Conservation (phyloP, 768 basidiomycete species). For the Galerina sulciceps region DNA sequence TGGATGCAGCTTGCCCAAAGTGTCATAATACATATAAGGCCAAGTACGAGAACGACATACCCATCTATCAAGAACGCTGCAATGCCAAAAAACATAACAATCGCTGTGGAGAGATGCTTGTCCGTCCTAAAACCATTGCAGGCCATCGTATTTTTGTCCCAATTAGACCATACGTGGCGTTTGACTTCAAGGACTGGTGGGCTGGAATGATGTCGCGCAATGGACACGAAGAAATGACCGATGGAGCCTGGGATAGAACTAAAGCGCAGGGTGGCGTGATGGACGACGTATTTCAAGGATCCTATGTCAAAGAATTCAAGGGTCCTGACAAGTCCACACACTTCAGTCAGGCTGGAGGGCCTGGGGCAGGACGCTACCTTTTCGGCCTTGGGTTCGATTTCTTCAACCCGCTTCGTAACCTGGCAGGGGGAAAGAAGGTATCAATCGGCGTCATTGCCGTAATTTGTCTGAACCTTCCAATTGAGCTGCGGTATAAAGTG, state of each 20-base stretch:
- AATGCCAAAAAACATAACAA: not conserved
- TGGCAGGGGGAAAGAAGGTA: slow-evolving; percentile 21
- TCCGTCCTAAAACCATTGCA: not conserved
- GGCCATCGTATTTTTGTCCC: not conserved
- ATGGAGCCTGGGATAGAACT: slow-evolving; percentile 2
- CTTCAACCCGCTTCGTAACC: slow-evolving; percentile 36
- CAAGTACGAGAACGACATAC: not conserved
- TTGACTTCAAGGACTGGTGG: slow-evolving; percentile 4
- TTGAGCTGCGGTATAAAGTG: slow-evolving; percentile 29
- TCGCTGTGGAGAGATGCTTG: not conserved
- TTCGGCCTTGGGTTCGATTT: slow-evolving; percentile 35
- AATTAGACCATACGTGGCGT: slow-evolving; percentile 4
- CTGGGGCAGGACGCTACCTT: slow-evolving; percentile 5
- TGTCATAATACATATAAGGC: slow-evolving; percentile 5
- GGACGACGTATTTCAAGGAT: slow-evolving; percentile 2
- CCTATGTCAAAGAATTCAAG: too few relatives aligned
- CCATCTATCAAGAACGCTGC: slow-evolving; percentile 5
- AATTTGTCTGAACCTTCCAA: slow-evolving; percentile 36
- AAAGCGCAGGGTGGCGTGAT: not conserved
- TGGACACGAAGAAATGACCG: not conserved
- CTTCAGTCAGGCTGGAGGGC: not conserved
- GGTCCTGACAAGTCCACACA: not conserved
- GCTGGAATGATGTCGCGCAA: not conserved
- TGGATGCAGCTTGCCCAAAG: slow-evolving; percentile 10
- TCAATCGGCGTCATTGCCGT: slow-evolving; percentile 36